Conservation (phyloP, 2,329 filamentous ascomycete genomes). For the Colletotrichum cuscutae region DNA sequence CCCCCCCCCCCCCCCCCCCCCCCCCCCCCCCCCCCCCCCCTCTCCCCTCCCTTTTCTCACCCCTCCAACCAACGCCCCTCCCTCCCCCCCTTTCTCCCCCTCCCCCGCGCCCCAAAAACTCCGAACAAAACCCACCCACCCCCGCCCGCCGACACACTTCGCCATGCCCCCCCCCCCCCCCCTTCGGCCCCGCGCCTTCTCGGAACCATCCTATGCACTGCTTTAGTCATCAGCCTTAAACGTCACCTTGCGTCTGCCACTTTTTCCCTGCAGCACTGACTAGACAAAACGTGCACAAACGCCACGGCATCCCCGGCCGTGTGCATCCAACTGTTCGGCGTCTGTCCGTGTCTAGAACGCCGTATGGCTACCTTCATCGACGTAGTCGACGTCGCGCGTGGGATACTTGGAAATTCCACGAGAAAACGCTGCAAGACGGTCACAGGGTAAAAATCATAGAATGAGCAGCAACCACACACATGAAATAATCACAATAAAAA, state of each 20-base stretch:
- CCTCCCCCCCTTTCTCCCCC: no score
- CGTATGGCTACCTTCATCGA: neutral
- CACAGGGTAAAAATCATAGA: neutral
- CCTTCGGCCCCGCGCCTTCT: neutral
- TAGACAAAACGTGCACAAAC: constrained; percentile 2
- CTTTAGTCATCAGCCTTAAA: constrained; percentile 34
- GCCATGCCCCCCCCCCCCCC: neutral
- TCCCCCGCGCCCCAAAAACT: no score
- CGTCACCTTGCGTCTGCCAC: constrained; percentile 27
- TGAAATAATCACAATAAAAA: neutral
- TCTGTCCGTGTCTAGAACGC: neutral
- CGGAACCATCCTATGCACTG: neutral
- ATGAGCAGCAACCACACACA: neutral
- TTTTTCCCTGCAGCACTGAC: constrained; percentile 7
- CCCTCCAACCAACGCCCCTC: no score
- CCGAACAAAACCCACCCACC: no score
- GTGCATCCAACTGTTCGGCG: constrained; percentile 2
- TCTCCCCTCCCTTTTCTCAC: no score
- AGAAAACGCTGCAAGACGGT: neutral
- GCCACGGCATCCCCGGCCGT: constrained; percentile 21
- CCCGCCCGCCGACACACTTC: no score
- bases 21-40: neutral
- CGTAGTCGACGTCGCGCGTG: neutral
- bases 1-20: neutral
- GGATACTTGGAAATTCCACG: neutral